Evolutionary conservation across 805 yeast species (phyloP).

Genomic region (Vanderwaltozyma polyspora): DNA sequence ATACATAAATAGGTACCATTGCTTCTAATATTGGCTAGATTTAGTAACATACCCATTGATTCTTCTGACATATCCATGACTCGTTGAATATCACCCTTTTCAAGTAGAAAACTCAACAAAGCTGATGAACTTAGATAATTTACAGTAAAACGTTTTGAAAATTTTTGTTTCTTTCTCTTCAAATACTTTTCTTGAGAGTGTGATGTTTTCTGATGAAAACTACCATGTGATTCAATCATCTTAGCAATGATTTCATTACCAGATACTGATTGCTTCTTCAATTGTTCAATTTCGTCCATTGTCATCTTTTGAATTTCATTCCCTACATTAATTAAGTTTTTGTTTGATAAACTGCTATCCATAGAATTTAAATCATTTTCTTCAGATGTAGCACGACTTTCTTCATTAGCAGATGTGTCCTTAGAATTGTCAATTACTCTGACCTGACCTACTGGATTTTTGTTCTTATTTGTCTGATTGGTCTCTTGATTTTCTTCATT

Average conservation of each 20-base stretch:
- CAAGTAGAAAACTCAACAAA: slow-evolving; percentile 61
- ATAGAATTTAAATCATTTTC: slow-evolving; percentile 23
- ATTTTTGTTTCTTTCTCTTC: slow-evolving; percentile 85
- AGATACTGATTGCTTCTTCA: slow-evolving; percentile 59
- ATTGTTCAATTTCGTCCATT: slow-evolving; percentile 69
- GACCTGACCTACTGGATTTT: slow-evolving; percentile 20
- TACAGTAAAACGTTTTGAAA: slow-evolving; percentile 73
- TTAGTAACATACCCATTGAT: slow-evolving; percentile 64
- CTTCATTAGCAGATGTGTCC: not conserved
- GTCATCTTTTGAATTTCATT: slow-evolving; percentile 61
- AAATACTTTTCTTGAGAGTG: slow-evolving; percentile 88
- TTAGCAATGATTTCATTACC: slow-evolving; percentile 53
- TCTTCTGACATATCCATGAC: slow-evolving; percentile 80
- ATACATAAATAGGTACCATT: slow-evolving; percentile 82
- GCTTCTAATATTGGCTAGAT: slow-evolving; percentile 71
- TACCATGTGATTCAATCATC: slow-evolving; percentile 73
- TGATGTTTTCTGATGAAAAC: slow-evolving; percentile 79
- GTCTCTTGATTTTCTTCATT: slow-evolving; percentile 11
- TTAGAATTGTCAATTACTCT: slow-evolving; percentile 8
- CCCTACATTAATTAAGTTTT: slow-evolving; percentile 57
- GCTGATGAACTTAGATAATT: slow-evolving; percentile 63
- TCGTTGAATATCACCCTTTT: slow-evolving; percentile 57
- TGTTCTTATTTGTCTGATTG: slow-evolving; percentile 12
- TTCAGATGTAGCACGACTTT: slow-evolving; percentile 3
- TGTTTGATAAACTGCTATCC: slow-evolving; percentile 47